A percentile compares a stretch with the other conserved stretches of the same genome.
Evolutionary conservation across 1,284 basidiomycete genomes (phyloP).

Genomic region (Ceratobasidium papillatum): DNA sequence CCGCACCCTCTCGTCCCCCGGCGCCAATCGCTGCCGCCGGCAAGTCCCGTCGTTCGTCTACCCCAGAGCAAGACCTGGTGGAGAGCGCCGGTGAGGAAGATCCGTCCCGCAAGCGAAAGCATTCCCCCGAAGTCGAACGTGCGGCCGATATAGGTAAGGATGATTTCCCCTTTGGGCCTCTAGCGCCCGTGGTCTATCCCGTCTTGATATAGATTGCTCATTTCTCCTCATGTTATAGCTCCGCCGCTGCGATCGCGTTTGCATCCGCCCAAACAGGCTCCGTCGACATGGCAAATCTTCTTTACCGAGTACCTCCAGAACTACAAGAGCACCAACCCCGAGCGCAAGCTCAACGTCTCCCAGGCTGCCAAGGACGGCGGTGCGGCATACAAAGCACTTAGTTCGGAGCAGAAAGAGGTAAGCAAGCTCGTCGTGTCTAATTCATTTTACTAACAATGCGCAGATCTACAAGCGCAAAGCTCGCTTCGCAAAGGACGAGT

Average conservation of each 20-base stretch:
- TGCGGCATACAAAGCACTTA: conserved; percentile 84
- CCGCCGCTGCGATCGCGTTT: conserved; percentile 60
- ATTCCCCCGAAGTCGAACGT: conserved; percentile 20
- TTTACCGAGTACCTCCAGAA: conserved; percentile 95
- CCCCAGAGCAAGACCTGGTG: conserved; percentile 11
- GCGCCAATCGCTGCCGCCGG: conserved; percentile 21
- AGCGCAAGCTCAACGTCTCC: conserved; percentile 89
- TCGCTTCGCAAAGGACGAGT: conserved; percentile 81
- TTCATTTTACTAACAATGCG: conserved; percentile 19
- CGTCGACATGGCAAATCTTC: conserved; percentile 96
- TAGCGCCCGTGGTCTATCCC: conserved; percentile 19
- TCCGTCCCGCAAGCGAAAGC: conserved; percentile 21
- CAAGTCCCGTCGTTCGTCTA: conserved; percentile 16
- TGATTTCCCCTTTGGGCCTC: conserved; percentile 19
- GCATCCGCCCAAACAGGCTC: conserved; percentile 90
- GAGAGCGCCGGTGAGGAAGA: conserved; percentile 19
- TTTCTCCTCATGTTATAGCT: conserved; percentile 47
- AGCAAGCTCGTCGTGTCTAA: conserved; percentile 44
- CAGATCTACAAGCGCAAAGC: conserved; percentile 86
- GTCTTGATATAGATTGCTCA: conserved; percentile 54
- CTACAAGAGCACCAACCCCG: conserved; percentile 69
- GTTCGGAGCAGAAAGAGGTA: conserved; percentile 83
- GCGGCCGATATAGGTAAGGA: conserved; percentile 31
- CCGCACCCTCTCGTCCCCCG: conserved; percentile 53
- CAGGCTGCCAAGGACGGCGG: conserved; percentile 96